Conservation (phyloP, 78 protist genomes). For the Mantamonas sphyraenae region DNA sequence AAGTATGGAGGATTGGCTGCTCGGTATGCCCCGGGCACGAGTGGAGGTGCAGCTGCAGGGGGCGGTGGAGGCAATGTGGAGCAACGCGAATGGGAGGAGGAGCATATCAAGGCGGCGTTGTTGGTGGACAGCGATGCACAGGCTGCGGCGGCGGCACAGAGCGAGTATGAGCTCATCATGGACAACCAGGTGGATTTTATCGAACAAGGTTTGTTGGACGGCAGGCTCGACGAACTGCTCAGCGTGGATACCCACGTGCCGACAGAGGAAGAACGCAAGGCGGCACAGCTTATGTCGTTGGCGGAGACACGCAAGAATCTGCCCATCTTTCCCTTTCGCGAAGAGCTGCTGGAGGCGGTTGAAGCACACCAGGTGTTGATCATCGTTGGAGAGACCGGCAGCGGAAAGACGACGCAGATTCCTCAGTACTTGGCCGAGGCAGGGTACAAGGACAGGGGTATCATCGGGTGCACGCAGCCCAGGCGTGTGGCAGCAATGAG, state of each 20-base stretch:
- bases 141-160: conserved; percentile 1
- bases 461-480: conserved; percentile 95
- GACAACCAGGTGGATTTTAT: conserved; percentile 78
- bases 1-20: background rate
- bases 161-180: conserved; percentile 43
- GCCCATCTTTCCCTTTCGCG: conserved; percentile 68
- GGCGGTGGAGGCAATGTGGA: conserved; percentile 16
- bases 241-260: background rate
- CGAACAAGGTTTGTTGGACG: conserved; percentile 24
- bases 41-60: background rate
- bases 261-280: background rate
- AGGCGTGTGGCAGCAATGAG: conserved; percentile 95
- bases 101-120: conserved; percentile 12
- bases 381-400: conserved; percentile 89
- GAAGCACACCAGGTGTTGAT: conserved; percentile 35
- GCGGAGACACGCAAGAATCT: conserved; percentile 54
- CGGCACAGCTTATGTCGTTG: background rate
- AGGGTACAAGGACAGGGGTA: conserved; percentile 45
- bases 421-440: conserved; percentile 91
- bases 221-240: conserved; percentile 1
- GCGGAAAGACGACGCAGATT: conserved; percentile 96
- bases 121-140: background rate
- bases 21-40: background rate
- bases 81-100: conserved; percentile 55
- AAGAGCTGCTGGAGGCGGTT: conserved; percentile 37